Evolutionary conservation across 2,329 filamentous ascomycete genomes (phyloP).

Genomic region (Alternaria postmessia): DNA sequence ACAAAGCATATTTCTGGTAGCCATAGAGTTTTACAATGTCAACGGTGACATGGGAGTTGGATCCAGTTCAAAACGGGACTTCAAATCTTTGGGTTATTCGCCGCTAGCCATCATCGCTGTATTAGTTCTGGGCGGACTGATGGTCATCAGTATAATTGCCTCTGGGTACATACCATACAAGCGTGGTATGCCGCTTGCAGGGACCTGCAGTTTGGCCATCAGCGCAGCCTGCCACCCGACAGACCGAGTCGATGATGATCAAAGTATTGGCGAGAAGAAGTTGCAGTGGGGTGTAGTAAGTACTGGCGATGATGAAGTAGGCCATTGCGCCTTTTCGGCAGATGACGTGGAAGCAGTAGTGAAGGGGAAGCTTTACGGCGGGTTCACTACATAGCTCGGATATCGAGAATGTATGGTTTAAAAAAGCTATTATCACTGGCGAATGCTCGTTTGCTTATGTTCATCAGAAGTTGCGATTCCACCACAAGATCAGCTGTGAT

Average conservation of each 20-base stretch:
- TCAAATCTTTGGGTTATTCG: background rate
- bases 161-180: background rate
- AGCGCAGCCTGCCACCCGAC: background rate
- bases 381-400: too few relatives aligned
- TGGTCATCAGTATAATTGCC: background rate
- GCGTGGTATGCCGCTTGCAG: background rate
- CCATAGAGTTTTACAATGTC: background rate
- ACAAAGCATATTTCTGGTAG: slow-evolving; percentile 51
- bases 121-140: background rate
- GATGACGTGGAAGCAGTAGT: background rate
- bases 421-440: too few relatives aligned
- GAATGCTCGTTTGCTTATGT: too few relatives aligned
- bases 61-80: too few relatives aligned
- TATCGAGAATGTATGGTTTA: background rate
- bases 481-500: too few relatives aligned
- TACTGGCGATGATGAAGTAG: background rate
- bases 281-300: background rate
- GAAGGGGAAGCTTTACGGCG: background rate
- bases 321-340: background rate
- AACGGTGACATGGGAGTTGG: too few relatives aligned
- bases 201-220: background rate
- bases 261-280: background rate
- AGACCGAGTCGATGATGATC: accelerated
- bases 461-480: too few relatives aligned
- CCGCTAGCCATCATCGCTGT: background rate